Percentiles rank a stretch among this genome's conserved stretches.
These are phyloP conservation scores for Balansia obtecta DNA, from an alignment of 2,329 filamentous ascomycete genomes.

Conservation along the genomic window DNA sequence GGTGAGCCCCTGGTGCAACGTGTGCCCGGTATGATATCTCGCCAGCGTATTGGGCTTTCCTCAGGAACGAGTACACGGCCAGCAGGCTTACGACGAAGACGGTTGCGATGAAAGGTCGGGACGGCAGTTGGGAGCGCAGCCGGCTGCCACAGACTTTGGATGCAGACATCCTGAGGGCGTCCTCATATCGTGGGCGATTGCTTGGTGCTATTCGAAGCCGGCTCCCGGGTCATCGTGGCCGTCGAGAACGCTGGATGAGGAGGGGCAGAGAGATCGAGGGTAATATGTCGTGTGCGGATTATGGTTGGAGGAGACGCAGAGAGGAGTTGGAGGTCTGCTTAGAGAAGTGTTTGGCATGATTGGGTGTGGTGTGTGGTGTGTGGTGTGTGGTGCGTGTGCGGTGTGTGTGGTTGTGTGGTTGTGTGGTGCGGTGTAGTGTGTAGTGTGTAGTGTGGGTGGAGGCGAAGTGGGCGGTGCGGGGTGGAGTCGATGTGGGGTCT, in stretches of 20 bases:
- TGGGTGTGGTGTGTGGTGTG: too few species aligned
- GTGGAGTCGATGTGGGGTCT: too few species aligned
- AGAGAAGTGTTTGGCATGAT: too few species aligned
- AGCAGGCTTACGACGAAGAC: conserved; percentile 33
- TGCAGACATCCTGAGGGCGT: conserved; percentile 9
- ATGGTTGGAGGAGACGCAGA: background rate
- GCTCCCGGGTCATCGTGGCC: background rate
- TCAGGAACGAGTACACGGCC: conserved; percentile 31
- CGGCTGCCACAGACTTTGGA: conserved; percentile 19
- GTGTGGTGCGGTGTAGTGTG: background rate
- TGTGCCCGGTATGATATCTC: background rate
- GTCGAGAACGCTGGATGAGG: background rate
- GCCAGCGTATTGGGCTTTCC: conserved; percentile 6
- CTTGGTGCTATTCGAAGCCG: background rate
- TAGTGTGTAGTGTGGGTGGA: too few species aligned
- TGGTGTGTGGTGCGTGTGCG: too few species aligned
- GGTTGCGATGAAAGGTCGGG: conserved; percentile 37
- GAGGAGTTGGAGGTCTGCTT: background rate
- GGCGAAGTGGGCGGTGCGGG: too few species aligned
- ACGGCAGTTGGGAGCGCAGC: conserved; percentile 32
- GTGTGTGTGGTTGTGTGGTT: background rate
- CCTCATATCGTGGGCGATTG: conserved; percentile 7
- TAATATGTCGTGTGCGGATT: background rate
- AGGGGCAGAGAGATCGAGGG: background rate
- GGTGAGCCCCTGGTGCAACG: conserved; percentile 4